Base-by-base conservation (phyloP, 2,329 filamentous ascomycete genomes). In the Talaromyces sp. region DNA sequence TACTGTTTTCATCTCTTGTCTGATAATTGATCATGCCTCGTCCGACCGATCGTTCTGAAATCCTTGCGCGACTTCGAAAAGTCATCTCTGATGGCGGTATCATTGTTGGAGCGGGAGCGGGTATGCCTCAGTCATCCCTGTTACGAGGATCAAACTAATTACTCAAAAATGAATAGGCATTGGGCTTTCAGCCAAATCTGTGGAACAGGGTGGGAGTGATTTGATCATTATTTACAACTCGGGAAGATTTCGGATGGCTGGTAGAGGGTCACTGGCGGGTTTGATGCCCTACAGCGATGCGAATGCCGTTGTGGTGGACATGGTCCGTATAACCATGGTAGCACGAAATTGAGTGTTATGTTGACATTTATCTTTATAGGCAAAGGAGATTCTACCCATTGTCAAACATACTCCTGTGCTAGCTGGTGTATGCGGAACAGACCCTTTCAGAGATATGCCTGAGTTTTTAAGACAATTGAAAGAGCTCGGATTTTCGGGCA, bases 211-310 rank as follows among this genome's bases (percentile, higher is more conserved):
- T 43, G 87, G 88, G 66, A 86, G 84, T 14, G 88, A 91, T 70
- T 78, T 91, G 48, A 90, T 91, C 71, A 86, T 90, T 67, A 84
- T 91, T 70, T 91, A 91, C 80, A 91, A 91, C 75, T 88, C 85
- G 43, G 89, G 89, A 0, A 84, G 88, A 3, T 91, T 88, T 73
- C 85, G 89, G 10, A 91, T 92, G 89, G 88, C 88, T 0, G 89
- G 89, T 0, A 81, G 86, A 48, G 89, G 89, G 0, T 90, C 87
- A 0, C 76, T 91, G 11, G 88, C 89, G 0, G 89, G 89, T 0
- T 75, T 90, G 59, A 89, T 90, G 87, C 88, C 88, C 0, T 91
- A 89, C 72, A 86, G 87, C 3, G 88, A 90, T 71, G 88, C 89
- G 4, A 90, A 91, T 70, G 84, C 88, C 67, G 84, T 90, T 2